Evolutionary conservation across 352 stramenopile genomes (phyloP), one percentile per base, ranked within the genome.

Genomic region (Phytophthora foliorum): DNA sequence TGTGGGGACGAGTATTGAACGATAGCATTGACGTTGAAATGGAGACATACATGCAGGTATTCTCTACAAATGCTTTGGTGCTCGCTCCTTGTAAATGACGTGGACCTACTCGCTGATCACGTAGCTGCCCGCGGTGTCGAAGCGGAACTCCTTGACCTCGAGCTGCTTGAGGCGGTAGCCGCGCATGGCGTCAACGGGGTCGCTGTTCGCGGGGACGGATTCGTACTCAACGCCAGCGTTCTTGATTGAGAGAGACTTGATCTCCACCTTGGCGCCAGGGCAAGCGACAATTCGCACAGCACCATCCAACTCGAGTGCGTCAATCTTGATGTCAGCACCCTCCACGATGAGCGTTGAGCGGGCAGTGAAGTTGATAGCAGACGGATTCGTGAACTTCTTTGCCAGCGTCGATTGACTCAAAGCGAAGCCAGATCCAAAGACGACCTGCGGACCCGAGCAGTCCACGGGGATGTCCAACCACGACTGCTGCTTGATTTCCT

Each of bases 271-370:
- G 8, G 80, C 85, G 1, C 81, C 85, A 9, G 66, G 63, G 32
- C 72, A 83, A 8, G 75, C 81, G 7, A 63, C 52, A 62, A 93
- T 80, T 7, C 61, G 67, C 17, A 91, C 60, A 17, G 81, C 85
- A 2, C 85, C 85, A 45, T 91, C 81, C 8, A 93, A 48, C 0
- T 46, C 25, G 8, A 93, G 55, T 0, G 69, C 44, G 8, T 77
- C 48, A 63, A 93, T 70, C 13, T 65, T 83, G 46, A 93, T 25
- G 19, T 82, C 57, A 0, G 49, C 29, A 25, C 81, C 85, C 44
- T 86, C 60, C 2, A 91, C 50, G 25, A 93, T 72, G 29, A 93
- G 61, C 27, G 83, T 85, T 25, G 85, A 93, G 22, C 81, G 77
- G 14, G 53, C 58, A 5, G 78, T 77, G 54, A 93, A 74, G 24